Evolutionary conservation across 1,284 basidiomycete genomes (phyloP).

Genomic region (Puccinia hordei): DNA sequence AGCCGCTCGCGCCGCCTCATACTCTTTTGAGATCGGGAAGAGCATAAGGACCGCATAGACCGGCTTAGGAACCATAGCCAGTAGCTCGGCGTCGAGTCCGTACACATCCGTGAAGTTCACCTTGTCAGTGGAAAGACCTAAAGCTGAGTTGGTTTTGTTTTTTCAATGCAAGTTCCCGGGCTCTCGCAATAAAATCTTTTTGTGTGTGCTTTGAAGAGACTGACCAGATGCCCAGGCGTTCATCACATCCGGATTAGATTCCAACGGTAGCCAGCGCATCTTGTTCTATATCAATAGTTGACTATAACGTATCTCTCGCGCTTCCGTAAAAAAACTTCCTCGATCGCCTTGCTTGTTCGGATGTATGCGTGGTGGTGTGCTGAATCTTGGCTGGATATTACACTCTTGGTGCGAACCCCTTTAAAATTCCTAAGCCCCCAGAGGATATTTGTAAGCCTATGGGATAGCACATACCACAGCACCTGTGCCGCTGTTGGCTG

Average conservation of each 20-base stretch:
- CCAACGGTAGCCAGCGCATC: slow-evolving; percentile 58
- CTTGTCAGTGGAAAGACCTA: slow-evolving; percentile 27
- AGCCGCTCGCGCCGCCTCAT: slow-evolving; percentile 52
- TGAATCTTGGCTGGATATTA: no score
- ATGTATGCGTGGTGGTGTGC: no score
- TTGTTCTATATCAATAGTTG: neutral
- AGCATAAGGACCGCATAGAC: slow-evolving; percentile 58
- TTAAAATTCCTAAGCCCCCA: no score
- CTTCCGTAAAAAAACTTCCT: neutral
- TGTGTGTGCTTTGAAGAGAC: neutral
- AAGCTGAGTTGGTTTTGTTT: neutral
- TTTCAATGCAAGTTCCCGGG: neutral
- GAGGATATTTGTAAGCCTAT: no score
- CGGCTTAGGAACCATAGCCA: slow-evolving; percentile 59
- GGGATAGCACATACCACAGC: no score
- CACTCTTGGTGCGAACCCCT: no score
- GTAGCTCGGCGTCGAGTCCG: slow-evolving; percentile 58
- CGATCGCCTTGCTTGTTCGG: no score
- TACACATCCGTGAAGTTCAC: slow-evolving; percentile 56
- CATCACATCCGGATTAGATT: slow-evolving; percentile 59
- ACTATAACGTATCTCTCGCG: neutral
- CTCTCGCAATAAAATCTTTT: neutral
- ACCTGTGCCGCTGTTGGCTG: no score
- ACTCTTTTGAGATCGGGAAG: slow-evolving; percentile 55
- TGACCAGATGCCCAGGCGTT: slow-evolving; percentile 48